Conservation (phyloP, 768 basidiomycete species). For the Panaeolus cyanescens region DNA sequence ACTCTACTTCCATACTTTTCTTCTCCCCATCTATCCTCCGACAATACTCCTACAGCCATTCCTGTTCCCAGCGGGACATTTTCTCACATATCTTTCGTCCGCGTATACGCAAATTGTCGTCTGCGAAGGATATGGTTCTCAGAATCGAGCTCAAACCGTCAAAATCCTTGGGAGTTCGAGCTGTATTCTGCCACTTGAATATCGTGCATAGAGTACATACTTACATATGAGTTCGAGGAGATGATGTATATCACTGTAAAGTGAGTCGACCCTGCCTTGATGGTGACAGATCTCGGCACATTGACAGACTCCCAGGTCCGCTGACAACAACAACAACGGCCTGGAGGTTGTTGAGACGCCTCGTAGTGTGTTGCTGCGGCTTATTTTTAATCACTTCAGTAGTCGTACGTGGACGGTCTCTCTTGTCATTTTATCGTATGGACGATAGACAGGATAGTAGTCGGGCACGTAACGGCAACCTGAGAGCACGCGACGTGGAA, state of each 20-base stretch:
- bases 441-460: background rate
- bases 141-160: slow-evolving; percentile 51
- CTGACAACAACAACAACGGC: too few species aligned
- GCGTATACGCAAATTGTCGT: slow-evolving; percentile 78
- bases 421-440: background rate
- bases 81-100: slow-evolving; percentile 71
- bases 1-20: slow-evolving; percentile 63
- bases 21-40: slow-evolving; percentile 30
- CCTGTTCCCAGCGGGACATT: slow-evolving; percentile 53
- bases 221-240: too few species aligned
- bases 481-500: background rate
- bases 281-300: too few species aligned
- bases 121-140: slow-evolving; percentile 78
- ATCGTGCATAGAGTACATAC: background rate
- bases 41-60: background rate
- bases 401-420: background rate
- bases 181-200: slow-evolving; percentile 46
- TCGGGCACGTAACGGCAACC: background rate
- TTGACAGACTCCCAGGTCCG: too few species aligned
- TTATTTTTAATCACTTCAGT: too few species aligned
- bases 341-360: too few species aligned
- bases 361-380: too few species aligned
- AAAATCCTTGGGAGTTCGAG: slow-evolving; percentile 76
- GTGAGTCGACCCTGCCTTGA: too few species aligned
- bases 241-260: too few species aligned